phyloP scores from a whole-genome alignment of 495 filamentous ascomycete genomes.

The Penicillium daleae region DNA sequence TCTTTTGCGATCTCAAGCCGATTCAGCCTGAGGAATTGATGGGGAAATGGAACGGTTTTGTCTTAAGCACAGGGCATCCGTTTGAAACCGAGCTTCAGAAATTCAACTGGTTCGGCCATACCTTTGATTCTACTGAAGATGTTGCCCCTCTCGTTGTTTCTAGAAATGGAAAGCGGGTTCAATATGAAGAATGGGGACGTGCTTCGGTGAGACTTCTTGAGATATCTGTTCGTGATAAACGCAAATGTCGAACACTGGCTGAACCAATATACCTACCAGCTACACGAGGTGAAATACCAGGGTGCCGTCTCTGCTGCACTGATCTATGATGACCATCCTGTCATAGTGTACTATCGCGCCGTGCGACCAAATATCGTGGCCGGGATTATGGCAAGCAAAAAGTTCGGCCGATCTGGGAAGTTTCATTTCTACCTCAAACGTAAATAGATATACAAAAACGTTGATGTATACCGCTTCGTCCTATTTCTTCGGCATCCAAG shows the following conservation, averaged over 20 bases:
- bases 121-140: background rate
- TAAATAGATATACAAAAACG: background rate
- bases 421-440: background rate
- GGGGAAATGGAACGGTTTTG: background rate
- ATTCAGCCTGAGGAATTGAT: background rate
- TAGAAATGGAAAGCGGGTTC: background rate
- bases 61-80: background rate
- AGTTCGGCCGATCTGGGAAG: background rate
- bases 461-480: background rate
- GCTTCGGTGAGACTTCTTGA: background rate
- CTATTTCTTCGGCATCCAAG: slow-evolving; percentile 20
- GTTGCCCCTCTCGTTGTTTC: background rate
- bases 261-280: background rate
- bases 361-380: background rate
- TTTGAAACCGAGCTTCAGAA: background rate
- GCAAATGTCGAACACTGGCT: background rate
- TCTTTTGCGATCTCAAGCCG: background rate
- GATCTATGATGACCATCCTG: background rate
- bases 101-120: background rate
- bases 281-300: background rate
- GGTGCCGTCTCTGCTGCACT: background rate
- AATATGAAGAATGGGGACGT: background rate
- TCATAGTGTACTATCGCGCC: background rate
- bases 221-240: background rate
- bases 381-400: background rate